Conservation (phyloP, 2,329 filamentous ascomycete genomes). For the Phaeosphaeria sp. region DNA sequence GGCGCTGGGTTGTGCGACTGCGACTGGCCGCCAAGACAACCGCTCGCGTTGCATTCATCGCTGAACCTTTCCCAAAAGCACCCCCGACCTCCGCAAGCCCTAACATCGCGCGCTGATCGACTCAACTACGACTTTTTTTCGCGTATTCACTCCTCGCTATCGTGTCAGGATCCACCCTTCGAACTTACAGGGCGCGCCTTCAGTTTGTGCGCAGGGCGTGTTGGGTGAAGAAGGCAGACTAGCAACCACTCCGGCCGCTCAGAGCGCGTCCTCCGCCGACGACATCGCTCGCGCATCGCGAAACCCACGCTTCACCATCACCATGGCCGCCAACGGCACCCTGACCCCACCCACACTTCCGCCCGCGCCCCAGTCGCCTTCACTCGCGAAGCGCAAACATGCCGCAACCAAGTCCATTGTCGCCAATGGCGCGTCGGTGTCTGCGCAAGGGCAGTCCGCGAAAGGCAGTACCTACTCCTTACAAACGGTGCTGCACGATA, state of each 20-base stretch:
- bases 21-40: not conserved
- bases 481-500: slow-evolving; percentile 47
- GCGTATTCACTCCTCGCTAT: slow-evolving; percentile 11
- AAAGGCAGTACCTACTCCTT: slow-evolving; percentile 32
- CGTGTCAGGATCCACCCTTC: slow-evolving; percentile 1
- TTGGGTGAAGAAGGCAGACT: slow-evolving; percentile 18
- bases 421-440: slow-evolving; percentile 37
- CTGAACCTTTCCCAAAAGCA: slow-evolving; percentile 33
- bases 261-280: slow-evolving; percentile 43
- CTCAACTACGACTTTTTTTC: slow-evolving; percentile 16
- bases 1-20: slow-evolving; percentile 10
- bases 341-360: slow-evolving; percentile 42
- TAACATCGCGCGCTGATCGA: slow-evolving; percentile 17
- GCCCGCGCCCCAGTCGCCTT: slow-evolving; percentile 36
- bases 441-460: slow-evolving; percentile 21
- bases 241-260: slow-evolving; percentile 30
- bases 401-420: slow-evolving; percentile 40
- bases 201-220: slow-evolving; percentile 10
- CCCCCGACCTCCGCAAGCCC: slow-evolving; percentile 22
- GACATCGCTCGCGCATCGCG: slow-evolving; percentile 42
- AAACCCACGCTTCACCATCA: slow-evolving; percentile 32
- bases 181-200: slow-evolving; percentile 3
- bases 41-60: slow-evolving; percentile 30
- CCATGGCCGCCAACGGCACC: slow-evolving; percentile 46
- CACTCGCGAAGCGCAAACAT: slow-evolving; percentile 55